A percentile compares a stretch with the other conserved stretches of the same genome.
phyloP scores from a whole-genome alignment of 1,284 basidiomycete species.

The Coniferiporia weirii region DNA sequence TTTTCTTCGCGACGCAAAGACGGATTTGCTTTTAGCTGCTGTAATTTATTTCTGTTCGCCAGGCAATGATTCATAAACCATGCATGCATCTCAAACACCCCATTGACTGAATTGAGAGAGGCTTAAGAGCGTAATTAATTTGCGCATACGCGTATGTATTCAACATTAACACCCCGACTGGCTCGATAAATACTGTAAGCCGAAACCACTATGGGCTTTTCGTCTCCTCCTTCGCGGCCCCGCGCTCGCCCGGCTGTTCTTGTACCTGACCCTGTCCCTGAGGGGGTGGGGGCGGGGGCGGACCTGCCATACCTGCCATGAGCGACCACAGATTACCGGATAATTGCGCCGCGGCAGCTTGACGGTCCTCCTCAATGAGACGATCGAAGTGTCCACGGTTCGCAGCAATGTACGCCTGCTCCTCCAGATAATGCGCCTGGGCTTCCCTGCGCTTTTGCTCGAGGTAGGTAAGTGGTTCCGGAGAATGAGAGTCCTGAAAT shows the following conservation, averaged over 20 bases:
- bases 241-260: neutral
- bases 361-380: constrained; percentile 76
- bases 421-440: constrained; percentile 78
- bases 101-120: too few species aligned
- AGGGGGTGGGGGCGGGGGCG: constrained; percentile 19
- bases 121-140: too few species aligned
- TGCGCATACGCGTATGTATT: too few species aligned
- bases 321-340: constrained; percentile 40
- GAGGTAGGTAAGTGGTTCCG: constrained; percentile 76
- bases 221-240: too few species aligned
- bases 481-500: constrained; percentile 28
- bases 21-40: neutral
- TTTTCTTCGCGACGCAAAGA: neutral
- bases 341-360: constrained; percentile 66
- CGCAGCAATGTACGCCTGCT: constrained; percentile 81
- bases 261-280: neutral
- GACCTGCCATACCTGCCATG: constrained; percentile 27
- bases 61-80: neutral
- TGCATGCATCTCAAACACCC: neutral
- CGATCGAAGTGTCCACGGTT: constrained; percentile 81
- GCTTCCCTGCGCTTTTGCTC: constrained; percentile 88
- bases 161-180: neutral
- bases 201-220: too few species aligned
- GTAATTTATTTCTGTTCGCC: constrained; percentile 12
- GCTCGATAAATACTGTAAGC: too few species aligned